phyloP scores from a whole-genome alignment of 163 green algal genomes.

The Prototheca wickerhamii region DNA sequence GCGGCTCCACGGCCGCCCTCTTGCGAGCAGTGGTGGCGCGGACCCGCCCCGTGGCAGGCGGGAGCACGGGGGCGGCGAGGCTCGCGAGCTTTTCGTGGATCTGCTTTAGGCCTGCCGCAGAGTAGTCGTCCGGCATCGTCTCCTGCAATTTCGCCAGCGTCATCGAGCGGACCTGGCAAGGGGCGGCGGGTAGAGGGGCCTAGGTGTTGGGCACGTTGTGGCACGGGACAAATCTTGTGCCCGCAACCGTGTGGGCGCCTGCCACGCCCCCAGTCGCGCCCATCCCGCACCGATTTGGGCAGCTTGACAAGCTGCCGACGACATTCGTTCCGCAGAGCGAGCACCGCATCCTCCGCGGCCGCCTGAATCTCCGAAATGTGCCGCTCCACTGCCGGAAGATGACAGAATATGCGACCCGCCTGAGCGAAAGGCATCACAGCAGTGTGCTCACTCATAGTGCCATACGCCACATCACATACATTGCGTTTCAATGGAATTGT shows the following conservation, averaged over 20 bases:
- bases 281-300: slow-evolving; percentile 12
- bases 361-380: slow-evolving; percentile 5
- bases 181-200: background rate
- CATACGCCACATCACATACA: slow-evolving; percentile 1
- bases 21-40: background rate
- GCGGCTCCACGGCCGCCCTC: background rate
- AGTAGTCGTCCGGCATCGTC: slow-evolving; percentile 14
- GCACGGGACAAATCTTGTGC: no score
- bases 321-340: slow-evolving; percentile 3
- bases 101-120: slow-evolving; percentile 5
- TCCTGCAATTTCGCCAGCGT: slow-evolving; percentile 6
- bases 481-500: slow-evolving; percentile 3
- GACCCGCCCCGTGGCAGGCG: background rate
- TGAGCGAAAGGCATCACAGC: background rate
- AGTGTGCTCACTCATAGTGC: background rate
- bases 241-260: no score
- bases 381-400: slow-evolving; percentile 13
- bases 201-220: no score
- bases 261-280: background rate
- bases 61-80: background rate
- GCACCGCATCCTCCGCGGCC: slow-evolving; percentile 5
- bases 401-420: background rate
- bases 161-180: slow-evolving; percentile 9
- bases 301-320: slow-evolving; percentile 4
- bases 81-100: slow-evolving; percentile 6